Conservation (phyloP, 805 yeast genomes). For the Candida arabinofermentans region DNA sequence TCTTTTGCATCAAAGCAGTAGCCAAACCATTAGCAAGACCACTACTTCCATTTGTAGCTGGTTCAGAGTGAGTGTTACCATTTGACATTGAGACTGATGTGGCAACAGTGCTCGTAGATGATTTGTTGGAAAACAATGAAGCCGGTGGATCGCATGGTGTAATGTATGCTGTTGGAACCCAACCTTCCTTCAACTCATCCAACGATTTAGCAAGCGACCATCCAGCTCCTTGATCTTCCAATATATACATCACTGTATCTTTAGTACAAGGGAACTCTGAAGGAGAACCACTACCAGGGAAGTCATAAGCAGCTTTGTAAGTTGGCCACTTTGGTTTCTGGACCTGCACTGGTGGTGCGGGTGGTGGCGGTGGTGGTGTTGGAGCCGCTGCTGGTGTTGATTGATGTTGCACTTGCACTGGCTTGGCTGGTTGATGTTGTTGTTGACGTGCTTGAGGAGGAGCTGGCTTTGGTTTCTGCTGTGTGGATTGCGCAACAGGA, state of each 20-base stretch:
- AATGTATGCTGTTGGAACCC: constrained; percentile 97
- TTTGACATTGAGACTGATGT: constrained; percentile 7
- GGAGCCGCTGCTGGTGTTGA: constrained; percentile 3
- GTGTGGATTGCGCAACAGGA: constrained; percentile 20
- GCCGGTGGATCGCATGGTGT: constrained; percentile 52
- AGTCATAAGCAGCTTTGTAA: constrained; percentile 82
- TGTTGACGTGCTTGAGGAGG: constrained; percentile 20
- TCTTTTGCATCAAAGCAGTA: constrained; percentile 1
- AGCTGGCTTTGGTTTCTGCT: constrained; percentile 20
- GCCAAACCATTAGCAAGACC: constrained; percentile 15
- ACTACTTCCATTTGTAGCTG: constrained; percentile 14
- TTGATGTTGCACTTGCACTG: constrained; percentile 2
- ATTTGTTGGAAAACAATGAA: constrained; percentile 23
- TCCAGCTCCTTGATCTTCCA: constrained; percentile 75
- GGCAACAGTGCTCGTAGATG: constrained; percentile 35
- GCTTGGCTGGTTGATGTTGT: constrained; percentile 9
- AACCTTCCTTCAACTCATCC: constrained; percentile 80
- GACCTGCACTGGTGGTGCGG: constrained; percentile 73
- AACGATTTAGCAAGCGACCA: constrained; percentile 88
- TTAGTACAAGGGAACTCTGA: constrained; percentile 74
- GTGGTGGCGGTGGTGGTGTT: constrained; percentile 47
- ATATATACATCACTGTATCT: constrained; percentile 70
- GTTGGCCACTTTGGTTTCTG: constrained; percentile 68
- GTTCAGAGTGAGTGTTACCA: constrained; percentile 18
- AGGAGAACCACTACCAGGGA: constrained; percentile 80